Base-by-base conservation (phyloP, 2,329 filamentous ascomycete genomes). In the Colletotrichum phormii region DNA sequence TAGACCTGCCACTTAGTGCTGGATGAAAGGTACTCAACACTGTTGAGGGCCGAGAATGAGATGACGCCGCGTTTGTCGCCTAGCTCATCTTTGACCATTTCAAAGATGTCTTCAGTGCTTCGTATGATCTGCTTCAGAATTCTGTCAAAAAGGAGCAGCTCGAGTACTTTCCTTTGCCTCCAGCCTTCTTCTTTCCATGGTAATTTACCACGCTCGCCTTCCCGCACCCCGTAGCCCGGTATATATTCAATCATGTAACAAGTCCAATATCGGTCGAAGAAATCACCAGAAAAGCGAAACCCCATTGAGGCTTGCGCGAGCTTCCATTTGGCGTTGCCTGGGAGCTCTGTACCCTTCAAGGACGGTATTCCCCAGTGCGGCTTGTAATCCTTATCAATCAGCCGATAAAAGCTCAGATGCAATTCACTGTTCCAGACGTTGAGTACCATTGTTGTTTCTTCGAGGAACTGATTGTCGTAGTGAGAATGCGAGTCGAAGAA, bases 61-160 rank as follows among this genome's bases (percentile, higher is more conserved):
- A n/a, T 46, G 2, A 1, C 4, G 0, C 42, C 42, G 0, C 42
- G 7, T 0, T 46, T 46, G 0, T 46, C 42, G 0, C 42, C 42
- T 0, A 46, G 42, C 42, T 46, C 42, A 0, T 46, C 0, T 4
- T 3, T 1, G 18, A 46, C 42, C 7, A 9, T n/a, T 0, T 46
- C 42, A 7, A 46, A 46, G 7, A 46, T n/a, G 0, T 9, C 42
- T n/a, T n/a, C 9, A 4, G 18, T 46, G 7, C 42, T 46, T 0
- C 1, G 6, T 6, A 46, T 1, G 4, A 46, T n/a, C 2, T 46
- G 6, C 1, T 46, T 46, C 18, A n/a, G 1, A 0, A 46, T 46
- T 4, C 42, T 9, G 18, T 46, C 42, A 4, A n/a, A n/a, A n/a
- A 46, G 42, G 1, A 8, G 3, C 0, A 46, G 1, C 18, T 46